A percentile compares a stretch with the other conserved stretches of the same genome.
Conservation (phyloP, 176 grass and related monocot species). For the Aegilops sharonensis region DNA sequence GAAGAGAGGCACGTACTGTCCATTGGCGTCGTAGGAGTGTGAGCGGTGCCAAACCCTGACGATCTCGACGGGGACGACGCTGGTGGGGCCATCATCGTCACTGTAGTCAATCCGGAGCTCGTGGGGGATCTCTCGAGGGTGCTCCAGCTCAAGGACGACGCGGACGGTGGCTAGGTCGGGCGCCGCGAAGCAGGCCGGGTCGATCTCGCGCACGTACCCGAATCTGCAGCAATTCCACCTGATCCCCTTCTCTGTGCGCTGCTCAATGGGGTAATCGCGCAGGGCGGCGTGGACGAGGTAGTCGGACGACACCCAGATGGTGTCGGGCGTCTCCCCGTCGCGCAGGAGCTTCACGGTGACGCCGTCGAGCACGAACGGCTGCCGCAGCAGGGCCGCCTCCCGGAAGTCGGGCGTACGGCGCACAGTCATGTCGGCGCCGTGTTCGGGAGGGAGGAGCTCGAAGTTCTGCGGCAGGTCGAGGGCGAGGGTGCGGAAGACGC, state of each 20-base stretch:
- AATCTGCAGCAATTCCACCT: background rate
- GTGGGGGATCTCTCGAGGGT: background rate
- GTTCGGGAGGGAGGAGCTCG: background rate
- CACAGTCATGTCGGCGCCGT: background rate
- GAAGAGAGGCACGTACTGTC: background rate
- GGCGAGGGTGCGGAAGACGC: background rate
- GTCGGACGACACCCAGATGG: background rate
- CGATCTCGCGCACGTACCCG: background rate
- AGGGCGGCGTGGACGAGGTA: background rate
- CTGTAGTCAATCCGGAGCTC: background rate
- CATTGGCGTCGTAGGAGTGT: background rate
- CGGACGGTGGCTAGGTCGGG: background rate
- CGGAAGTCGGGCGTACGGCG: background rate
- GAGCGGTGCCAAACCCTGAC: background rate
- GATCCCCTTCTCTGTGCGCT: background rate
- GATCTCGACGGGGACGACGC: constrained; percentile 1
- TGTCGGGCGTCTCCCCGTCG: background rate
- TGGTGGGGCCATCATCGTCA: background rate
- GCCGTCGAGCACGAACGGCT: constrained; percentile 3
- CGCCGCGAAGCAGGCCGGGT: constrained; percentile 3
- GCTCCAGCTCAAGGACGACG: background rate
- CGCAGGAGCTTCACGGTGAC: background rate
- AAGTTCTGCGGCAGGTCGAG: background rate
- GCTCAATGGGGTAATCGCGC: background rate
- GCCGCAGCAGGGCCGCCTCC: background rate